phyloP scores from a whole-genome alignment of 371 early-diverging fungal genomes.

The Rhizopus arrhizus region DNA sequence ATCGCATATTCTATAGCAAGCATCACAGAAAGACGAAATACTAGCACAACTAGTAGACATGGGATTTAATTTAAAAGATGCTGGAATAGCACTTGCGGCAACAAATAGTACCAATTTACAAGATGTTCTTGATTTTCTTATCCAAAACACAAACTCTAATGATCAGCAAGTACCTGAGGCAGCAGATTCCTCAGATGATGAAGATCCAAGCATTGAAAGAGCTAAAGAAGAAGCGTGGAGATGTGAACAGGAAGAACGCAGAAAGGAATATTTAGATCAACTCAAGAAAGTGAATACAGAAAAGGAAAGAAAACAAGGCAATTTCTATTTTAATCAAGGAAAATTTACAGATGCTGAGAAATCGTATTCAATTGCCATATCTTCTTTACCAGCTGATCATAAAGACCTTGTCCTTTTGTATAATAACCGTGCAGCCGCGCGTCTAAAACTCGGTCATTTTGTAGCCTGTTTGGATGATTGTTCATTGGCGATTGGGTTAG shows the following conservation, averaged over 20 bases:
- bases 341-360: conserved; percentile 83
- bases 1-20: neutral
- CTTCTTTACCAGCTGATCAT: conserved; percentile 61
- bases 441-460: conserved; percentile 86
- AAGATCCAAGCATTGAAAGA: conserved; percentile 47
- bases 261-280: conserved; percentile 20
- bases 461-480: conserved; percentile 71
- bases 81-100: conserved; percentile 66
- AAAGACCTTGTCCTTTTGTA: conserved; percentile 62
- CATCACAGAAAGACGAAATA: conserved; percentile 18
- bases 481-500: conserved; percentile 15
- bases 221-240: conserved; percentile 64
- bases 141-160: conserved; percentile 56
- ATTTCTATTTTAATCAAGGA: conserved; percentile 83
- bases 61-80: conserved; percentile 72
- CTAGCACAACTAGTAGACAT: conserved; percentile 75
- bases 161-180: conserved; percentile 7
- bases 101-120: conserved; percentile 60
- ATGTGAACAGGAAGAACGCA: conserved; percentile 20
- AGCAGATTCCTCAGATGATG: neutral
- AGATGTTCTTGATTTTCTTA: conserved; percentile 63
- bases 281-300: conserved; percentile 27
- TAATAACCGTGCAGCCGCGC: conserved; percentile 90
- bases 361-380: conserved; percentile 74
- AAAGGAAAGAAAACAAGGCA: conserved; percentile 68